Base-by-base conservation (phyloP, 129 eudicot species). In the Lonicera japonica region DNA sequence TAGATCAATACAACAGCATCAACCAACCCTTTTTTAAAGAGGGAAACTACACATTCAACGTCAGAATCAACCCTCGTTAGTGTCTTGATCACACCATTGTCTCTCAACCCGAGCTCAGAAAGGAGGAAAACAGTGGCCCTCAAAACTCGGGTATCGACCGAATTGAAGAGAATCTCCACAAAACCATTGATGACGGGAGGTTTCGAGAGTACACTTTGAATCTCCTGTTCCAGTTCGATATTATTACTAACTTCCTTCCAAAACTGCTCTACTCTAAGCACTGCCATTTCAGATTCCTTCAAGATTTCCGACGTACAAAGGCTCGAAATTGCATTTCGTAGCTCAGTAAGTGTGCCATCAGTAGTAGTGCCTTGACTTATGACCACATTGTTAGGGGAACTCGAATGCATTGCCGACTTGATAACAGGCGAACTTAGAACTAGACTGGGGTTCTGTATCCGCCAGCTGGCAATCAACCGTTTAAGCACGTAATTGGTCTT, bases 391-490 rank as follows among this genome's bases (percentile, higher is more conserved):
- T 72, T 63, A 20, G 82, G 82, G 13, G 82, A 82, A 62, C 60
- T 71, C 4, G 72, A 68, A 34, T 4, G 69, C 39, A 56, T 21
- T 15, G 17, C 63, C 25, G 78, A 68, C 19, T 16, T 58, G 47
- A 72, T 59, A 39, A 62, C 69, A 15, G 69, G 56, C n/a, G 71
- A 73, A 14, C 86, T 65, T 11, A 41, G 60, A 21, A 36, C 45
- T n/a, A n/a, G 20, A 67, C 59, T 56, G 4, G 73, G 74, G 46
- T 60, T 79, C 51, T 76, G 68, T 58, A 78, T 86, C 69, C 66
- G 80, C 96, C 94, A 88, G 68, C 82, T 88, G n/a, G 92, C 92
- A 63, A 88, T 88, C 59, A 88, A 74, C 9, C 94, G 81, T 61
- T 84, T 88, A 48, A 88, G 89, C 72, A 84, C 94, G 56, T 84